Evolutionary conservation across 306 rosid species (phyloP), one percentile per base, ranked within the genome.

Genomic region (Fragaria iinumae): DNA sequence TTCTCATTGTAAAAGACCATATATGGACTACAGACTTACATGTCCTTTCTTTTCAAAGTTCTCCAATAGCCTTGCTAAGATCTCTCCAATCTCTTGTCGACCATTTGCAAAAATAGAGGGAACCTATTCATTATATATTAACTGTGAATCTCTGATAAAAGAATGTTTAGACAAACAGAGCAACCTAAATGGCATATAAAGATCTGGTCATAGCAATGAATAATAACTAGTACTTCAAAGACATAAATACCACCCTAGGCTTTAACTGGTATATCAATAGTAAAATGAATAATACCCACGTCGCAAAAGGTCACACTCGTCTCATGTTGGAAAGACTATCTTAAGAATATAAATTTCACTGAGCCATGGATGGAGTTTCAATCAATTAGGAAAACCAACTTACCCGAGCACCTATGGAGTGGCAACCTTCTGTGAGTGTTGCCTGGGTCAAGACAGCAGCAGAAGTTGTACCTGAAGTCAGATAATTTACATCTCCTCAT

Each of bases 81-180:
- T 65, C 81, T 90, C 97, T 36, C 97, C 98, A 73, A 94, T 90
- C 56, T 91, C 97, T 56, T 75, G 82, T 80, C 87, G 97, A 69
- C 98, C 97, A 69, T 90, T 94, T 39, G 98, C 96, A 71, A 97
- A 94, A 87, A 94, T 94, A 32, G 97, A 89, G 45, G 90, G 97
- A 80, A 94, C 98, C 97, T 94, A 76, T 59, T 13, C 11, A 78
- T 53, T 63, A 76, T 12, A 76, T 73, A 62, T 67, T 34, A 59
- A 69, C 27, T 68, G 69, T 68, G 20, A 77, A 64, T 73, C 36
- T 39, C 44, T 38, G 16, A 17, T 3, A 44, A 76, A 18, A 11
- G 10, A 18, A 27, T 17, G 34, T 13, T 5, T 20, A 43, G 8
- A 44, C 9, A 17, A 4, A 5, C n/a, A 62, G 63, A 59, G 43